These are phyloP conservation scores for Trapa bicornis DNA, from an alignment of 345 rosid species.

Conservation along the genomic window DNA sequence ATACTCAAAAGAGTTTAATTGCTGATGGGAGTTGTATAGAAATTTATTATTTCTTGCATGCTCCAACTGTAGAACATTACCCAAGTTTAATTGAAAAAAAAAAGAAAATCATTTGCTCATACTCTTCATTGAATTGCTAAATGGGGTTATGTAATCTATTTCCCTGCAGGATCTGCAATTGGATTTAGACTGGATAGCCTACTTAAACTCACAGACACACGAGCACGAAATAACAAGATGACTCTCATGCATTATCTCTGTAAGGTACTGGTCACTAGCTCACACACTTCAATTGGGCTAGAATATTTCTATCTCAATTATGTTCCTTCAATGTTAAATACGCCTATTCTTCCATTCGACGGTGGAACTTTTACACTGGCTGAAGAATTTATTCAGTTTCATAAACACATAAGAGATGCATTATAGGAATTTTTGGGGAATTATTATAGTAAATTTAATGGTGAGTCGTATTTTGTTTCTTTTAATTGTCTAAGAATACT, in stretches of 20 bases:
- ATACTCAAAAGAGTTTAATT: background rate
- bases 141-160: conserved; percentile 1
- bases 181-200: conserved; percentile 92
- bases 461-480: background rate
- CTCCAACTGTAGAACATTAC: background rate
- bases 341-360: background rate
- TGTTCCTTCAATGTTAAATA: background rate
- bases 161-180: conserved; percentile 59
- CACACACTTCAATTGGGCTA: background rate
- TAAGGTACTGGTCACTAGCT: conserved; percentile 42
- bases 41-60: background rate
- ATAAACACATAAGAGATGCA: background rate
- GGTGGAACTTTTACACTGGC: background rate
- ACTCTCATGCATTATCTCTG: conserved; percentile 97
- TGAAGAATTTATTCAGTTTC: background rate
- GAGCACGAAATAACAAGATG: conserved; percentile 80
- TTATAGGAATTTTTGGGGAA: background rate
- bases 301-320: background rate
- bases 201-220: conserved; percentile 83
- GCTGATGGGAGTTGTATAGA: background rate
- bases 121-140: background rate
- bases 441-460: background rate
- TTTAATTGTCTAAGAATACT: background rate
- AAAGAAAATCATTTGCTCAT: background rate
- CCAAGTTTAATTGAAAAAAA: background rate